Base-by-base conservation (phyloP, 2,329 filamentous ascomycete genomes). In the Fusarium caatingaense region DNA sequence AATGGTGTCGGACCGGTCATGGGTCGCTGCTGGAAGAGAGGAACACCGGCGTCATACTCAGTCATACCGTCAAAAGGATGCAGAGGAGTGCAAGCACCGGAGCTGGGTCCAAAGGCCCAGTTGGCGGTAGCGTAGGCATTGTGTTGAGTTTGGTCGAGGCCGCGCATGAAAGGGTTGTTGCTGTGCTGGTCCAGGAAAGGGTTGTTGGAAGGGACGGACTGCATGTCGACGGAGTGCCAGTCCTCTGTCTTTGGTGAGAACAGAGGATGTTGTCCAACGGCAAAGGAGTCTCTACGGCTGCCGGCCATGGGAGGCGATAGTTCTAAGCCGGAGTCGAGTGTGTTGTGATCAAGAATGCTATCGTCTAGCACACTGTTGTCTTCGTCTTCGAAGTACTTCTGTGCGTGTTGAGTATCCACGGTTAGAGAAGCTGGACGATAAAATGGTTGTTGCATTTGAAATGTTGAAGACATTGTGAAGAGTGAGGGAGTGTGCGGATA, bases 11-110 rank as follows among this genome's bases (percentile, higher is more conserved):
- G 84, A 61, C 80, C 81, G 60, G 84, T 84, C 78, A 89, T 82
- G 45, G 85, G 79, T 60, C 84, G 77, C 68, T 85, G 85, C 68
- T 85, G 85, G 77, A 89, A 89, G 73, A 89, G 78, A 65, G 84
- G 81, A 41, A 83, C 77, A 71, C 83, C 79, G 74, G 83, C 78
- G 71, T 90, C 87, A 74, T 86, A 90, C 23, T 88, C 87, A 41
- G 86, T 81, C 34, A 89, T 80, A 50, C 89, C 87, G 74, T 80
- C 77, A 75, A 93, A 92, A 56, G 89, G 84, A 66, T 89, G 89
- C 66, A 93, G 88, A 18, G 92, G 91, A 9, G 93, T 95, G 79
- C 89, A 91, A 67, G 92, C 88, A 55, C 89, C 91, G 27, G 89
- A 83, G 55, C 44, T 66, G 55, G 65, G 65, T 66, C 63, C 63